Evolutionary conservation across 345 rosid species (phyloP).

Genomic region (Tarenaya hassleriana): DNA sequence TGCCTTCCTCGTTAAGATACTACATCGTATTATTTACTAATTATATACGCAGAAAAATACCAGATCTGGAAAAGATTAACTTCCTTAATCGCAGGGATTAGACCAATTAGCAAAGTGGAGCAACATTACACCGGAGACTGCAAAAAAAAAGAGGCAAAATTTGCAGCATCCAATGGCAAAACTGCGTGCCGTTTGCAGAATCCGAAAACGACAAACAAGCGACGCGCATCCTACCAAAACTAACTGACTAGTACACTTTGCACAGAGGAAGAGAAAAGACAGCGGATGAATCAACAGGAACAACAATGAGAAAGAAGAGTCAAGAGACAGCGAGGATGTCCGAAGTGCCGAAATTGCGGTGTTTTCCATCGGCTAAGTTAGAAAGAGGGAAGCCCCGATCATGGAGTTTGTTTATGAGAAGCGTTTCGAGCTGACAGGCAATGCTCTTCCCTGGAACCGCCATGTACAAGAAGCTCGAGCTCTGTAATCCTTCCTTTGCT

Average conservation of each 20-base stretch:
- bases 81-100: no score
- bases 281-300: slow-evolving; percentile 7
- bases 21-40: no score
- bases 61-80: no score
- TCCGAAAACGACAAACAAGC: slow-evolving; percentile 10
- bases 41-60: no score
- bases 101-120: slow-evolving; percentile 26
- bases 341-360: slow-evolving; percentile 70
- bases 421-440: slow-evolving; percentile 92
- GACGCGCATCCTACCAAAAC: slow-evolving; percentile 9
- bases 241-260: slow-evolving; percentile 15
- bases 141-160: slow-evolving; percentile 26
- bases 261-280: slow-evolving; percentile 1
- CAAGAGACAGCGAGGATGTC: slow-evolving; percentile 34
- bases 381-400: slow-evolving; percentile 54
- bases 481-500: slow-evolving; percentile 57
- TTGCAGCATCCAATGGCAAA: slow-evolving; percentile 35
- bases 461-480: slow-evolving; percentile 68
- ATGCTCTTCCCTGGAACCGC: slow-evolving; percentile 81
- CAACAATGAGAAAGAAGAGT: no score
- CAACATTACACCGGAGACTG: slow-evolving; percentile 34
- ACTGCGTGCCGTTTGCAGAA: slow-evolving; percentile 16
- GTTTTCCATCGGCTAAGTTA: slow-evolving; percentile 85
- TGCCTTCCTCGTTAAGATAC: no score
- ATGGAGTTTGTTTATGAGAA: slow-evolving; percentile 77